Evolutionary conservation across 2,329 filamentous ascomycete genomes (phyloP).

Genomic region (Clonostachys rhizophaga): DNA sequence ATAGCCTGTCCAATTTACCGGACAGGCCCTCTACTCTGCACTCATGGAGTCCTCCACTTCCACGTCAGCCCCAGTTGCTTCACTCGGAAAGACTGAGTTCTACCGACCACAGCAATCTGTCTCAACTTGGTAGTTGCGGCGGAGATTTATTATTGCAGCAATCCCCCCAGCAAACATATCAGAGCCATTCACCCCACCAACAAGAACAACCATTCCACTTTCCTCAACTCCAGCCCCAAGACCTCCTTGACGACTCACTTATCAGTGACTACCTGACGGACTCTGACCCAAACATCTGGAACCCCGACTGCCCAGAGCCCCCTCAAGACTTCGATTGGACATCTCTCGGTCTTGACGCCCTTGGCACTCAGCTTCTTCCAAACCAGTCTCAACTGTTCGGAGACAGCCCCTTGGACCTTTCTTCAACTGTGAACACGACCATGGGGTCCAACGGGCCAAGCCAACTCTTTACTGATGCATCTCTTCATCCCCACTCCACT

Average conservation of each 20-base stretch:
- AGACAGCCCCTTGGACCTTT: no score
- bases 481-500: background rate
- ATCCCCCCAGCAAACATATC: background rate
- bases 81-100: conserved; percentile 1
- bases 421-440: no score
- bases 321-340: conserved; percentile 3
- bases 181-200: conserved; percentile 6
- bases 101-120: conserved; percentile 9
- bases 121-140: conserved; percentile 1
- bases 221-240: background rate
- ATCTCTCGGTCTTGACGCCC: conserved; percentile 1
- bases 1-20: conserved; percentile 3
- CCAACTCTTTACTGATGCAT: background rate
- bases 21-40: conserved; percentile 12
- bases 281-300: background rate
- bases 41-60: conserved; percentile 8
- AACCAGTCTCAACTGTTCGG: background rate
- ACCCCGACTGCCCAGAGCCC: background rate
- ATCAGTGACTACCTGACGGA: background rate
- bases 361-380: conserved; percentile 4
- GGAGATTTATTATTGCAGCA: background rate
- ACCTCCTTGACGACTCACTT: background rate
- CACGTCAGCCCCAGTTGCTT: conserved; percentile 2
- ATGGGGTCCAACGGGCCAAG: background rate
- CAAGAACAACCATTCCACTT: background rate